These are phyloP conservation scores for Hyphopichia burtonii DNA, from an alignment of 1,139 yeast species.

Conservation along the genomic window DNA sequence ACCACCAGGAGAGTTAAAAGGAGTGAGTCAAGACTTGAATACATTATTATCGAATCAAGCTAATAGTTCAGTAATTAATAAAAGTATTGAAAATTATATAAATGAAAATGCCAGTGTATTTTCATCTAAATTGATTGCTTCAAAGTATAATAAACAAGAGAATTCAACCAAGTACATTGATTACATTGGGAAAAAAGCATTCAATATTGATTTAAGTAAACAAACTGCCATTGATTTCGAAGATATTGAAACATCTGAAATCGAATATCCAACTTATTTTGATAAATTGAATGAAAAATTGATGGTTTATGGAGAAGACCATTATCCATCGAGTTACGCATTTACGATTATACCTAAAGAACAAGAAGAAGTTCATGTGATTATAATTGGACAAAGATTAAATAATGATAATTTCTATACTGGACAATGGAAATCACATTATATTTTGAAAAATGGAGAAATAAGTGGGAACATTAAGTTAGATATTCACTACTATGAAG, in stretches of 20 bases:
- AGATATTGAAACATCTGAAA: slow-evolving; percentile 22
- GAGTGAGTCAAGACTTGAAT: slow-evolving; percentile 26
- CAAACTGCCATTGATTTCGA: slow-evolving; percentile 53
- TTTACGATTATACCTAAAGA: slow-evolving; percentile 39
- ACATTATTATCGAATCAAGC: slow-evolving; percentile 21
- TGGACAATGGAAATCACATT: slow-evolving; percentile 83
- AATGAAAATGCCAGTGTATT: slow-evolving; percentile 30
- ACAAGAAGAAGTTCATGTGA: slow-evolving; percentile 29
- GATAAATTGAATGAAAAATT: slow-evolving; percentile 31
- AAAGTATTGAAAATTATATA: slow-evolving; percentile 29
- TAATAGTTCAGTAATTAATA: slow-evolving; percentile 21
- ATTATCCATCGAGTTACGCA: slow-evolving; percentile 55
- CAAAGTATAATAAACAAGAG: slow-evolving; percentile 30
- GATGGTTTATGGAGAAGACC: slow-evolving; percentile 42
- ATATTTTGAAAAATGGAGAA: slow-evolving; percentile 39
- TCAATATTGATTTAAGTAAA: slow-evolving; percentile 59
- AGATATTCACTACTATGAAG: slow-evolving; percentile 91
- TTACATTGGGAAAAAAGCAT: slow-evolving; percentile 43
- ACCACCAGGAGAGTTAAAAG: slow-evolving; percentile 43
- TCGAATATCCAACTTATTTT: slow-evolving; percentile 28
- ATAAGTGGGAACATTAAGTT: slow-evolving; percentile 58
- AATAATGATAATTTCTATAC: slow-evolving; percentile 83
- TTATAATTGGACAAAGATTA: slow-evolving; percentile 70
- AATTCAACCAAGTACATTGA: slow-evolving; percentile 40
- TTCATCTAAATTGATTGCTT: slow-evolving; percentile 32